These are phyloP conservation scores for Rhododendron molle DNA, from an alignment of 148 eudicot species.

Conservation along the genomic window DNA sequence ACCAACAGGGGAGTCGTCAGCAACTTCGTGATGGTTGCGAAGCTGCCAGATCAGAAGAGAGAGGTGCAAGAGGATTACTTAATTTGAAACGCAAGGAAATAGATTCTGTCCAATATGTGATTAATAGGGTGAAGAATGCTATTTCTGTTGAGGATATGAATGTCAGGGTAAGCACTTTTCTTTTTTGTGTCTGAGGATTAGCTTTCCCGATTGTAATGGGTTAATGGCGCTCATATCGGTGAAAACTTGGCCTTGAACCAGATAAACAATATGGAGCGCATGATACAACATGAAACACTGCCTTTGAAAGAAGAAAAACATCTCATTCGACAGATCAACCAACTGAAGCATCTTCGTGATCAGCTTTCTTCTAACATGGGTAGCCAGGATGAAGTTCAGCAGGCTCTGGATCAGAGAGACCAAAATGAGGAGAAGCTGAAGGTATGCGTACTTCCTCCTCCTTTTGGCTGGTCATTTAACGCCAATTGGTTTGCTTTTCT, in stretches of 20 bases:
- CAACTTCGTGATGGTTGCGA: slow-evolving; percentile 30
- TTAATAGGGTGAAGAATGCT: slow-evolving; percentile 71
- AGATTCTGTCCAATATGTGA: slow-evolving; percentile 55
- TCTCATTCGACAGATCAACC: slow-evolving; percentile 81
- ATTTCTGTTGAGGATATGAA: slow-evolving; percentile 68
- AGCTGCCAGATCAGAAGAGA: slow-evolving; percentile 53
- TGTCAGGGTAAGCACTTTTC: slow-evolving; percentile 42
- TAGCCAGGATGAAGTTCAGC: slow-evolving; percentile 64
- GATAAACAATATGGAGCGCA: slow-evolving; percentile 63
- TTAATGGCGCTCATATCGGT: neutral
- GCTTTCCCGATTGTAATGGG: neutral
- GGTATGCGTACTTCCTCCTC: slow-evolving; percentile 33
- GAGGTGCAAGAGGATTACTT: slow-evolving; percentile 47
- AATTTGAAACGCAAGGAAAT: slow-evolving; percentile 64
- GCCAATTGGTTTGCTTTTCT: neutral
- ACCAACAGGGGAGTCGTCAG: slow-evolving; percentile 44
- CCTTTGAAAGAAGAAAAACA: slow-evolving; percentile 74
- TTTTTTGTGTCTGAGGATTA: neutral
- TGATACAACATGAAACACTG: slow-evolving; percentile 80
- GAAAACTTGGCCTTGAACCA: slow-evolving; percentile 25
- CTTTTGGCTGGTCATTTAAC: neutral
- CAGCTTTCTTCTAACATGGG: slow-evolving; percentile 54
- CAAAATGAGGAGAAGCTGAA: slow-evolving; percentile 63
- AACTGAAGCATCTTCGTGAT: slow-evolving; percentile 60
- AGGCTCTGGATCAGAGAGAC: slow-evolving; percentile 62